phyloP scores from a whole-genome alignment of 2,329 filamentous ascomycete species.

The Diplodia seriata region DNA sequence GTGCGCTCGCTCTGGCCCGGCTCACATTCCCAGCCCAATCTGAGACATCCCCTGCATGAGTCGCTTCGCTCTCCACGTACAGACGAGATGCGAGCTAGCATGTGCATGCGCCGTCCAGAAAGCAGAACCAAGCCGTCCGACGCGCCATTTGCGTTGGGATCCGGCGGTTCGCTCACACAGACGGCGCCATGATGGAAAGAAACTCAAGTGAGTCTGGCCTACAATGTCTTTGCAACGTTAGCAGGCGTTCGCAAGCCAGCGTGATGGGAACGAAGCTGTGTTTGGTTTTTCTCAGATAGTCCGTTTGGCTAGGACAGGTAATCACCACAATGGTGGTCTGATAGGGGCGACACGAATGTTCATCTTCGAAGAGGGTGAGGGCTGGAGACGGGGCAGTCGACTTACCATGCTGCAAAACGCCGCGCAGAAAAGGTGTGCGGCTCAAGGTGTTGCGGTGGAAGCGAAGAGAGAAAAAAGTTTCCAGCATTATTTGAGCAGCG shows the following conservation, averaged over 20 bases:
- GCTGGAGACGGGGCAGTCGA: neutral
- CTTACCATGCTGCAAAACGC: conserved; percentile 20
- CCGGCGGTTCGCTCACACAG: neutral
- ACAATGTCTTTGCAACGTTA: conserved; percentile 6
- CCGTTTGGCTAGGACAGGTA: conserved; percentile 39
- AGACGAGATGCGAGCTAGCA: neutral
- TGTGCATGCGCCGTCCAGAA: conserved; percentile 9
- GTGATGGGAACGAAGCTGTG: neutral
- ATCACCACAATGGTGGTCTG: conserved; percentile 37
- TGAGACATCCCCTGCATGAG: conserved; percentile 27
- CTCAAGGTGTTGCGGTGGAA: conserved; percentile 3
- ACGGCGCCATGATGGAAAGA: neutral
- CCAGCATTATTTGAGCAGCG: conserved; percentile 1
- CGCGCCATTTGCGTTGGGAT: conserved; percentile 8
- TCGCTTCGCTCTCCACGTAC: conserved; percentile 1
- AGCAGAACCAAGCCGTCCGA: conserved; percentile 8
- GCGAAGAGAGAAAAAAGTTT: conserved; percentile 26
- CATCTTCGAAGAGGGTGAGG: conserved; percentile 41
- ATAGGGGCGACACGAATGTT: conserved; percentile 42
- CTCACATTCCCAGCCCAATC: conserved; percentile 11
- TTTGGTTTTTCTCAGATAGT: conserved; percentile 34
- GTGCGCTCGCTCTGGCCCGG: conserved; percentile 11
- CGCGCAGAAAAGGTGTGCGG: conserved; percentile 1
- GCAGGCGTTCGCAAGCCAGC: neutral
- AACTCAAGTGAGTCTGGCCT: neutral